Evolutionary conservation across 2,329 filamentous ascomycete genomes (phyloP).

Genomic region (Nannizzia gypsea): DNA sequence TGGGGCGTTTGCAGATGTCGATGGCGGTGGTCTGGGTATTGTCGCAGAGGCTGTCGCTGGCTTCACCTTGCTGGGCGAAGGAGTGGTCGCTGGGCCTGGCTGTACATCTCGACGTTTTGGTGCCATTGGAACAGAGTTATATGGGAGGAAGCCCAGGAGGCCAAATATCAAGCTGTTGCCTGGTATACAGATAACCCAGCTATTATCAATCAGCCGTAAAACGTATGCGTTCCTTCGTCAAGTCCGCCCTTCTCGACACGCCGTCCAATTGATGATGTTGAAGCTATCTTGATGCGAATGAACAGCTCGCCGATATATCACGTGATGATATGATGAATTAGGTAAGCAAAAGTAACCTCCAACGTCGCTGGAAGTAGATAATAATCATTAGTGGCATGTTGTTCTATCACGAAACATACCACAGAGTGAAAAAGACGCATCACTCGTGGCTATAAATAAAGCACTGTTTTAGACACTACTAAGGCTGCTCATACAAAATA

Average conservation of each 20-base stretch:
- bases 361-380: background rate
- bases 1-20: conserved; percentile 30
- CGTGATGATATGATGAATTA: background rate
- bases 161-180: background rate
- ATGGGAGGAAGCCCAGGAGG: background rate
- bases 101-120: conserved; percentile 23
- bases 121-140: conserved; percentile 14
- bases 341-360: background rate
- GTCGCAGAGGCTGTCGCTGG: conserved; percentile 13
- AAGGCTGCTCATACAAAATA: background rate
- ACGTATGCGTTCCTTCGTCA: background rate
- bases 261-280: background rate
- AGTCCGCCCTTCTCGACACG: background rate
- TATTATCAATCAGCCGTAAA: background rate
- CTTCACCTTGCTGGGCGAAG: conserved; percentile 9
- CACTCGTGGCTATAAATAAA: too few species aligned
- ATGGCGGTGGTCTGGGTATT: conserved; percentile 22
- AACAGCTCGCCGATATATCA: background rate
- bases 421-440: too few species aligned
- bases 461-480: too few species aligned
- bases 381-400: too few species aligned
- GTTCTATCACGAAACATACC: too few species aligned
- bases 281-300: background rate
- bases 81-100: conserved; percentile 9
- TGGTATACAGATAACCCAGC: background rate